These are phyloP conservation scores for Talaromyces islandicus DNA, from an alignment of 2,329 filamentous ascomycete genomes.

Conservation along the genomic window DNA sequence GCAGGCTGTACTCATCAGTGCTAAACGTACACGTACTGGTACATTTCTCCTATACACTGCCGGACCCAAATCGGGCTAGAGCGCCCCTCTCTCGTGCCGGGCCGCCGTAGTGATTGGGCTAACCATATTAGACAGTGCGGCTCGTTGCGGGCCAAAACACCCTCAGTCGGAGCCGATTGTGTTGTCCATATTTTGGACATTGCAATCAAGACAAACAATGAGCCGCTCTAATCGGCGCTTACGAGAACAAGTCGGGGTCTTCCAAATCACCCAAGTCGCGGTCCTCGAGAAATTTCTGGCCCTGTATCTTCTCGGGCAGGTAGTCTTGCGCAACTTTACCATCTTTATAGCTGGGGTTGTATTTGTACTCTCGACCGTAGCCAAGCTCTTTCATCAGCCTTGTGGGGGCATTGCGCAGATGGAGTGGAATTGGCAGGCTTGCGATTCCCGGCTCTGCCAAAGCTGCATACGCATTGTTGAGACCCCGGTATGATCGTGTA, in stretches of 20 bases:
- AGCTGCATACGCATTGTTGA: constrained; percentile 74
- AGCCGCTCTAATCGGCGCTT: background rate
- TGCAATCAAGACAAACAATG: background rate
- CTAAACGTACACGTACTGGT: background rate
- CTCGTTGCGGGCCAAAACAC: background rate
- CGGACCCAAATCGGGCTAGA: background rate
- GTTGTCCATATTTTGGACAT: background rate
- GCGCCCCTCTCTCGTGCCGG: background rate
- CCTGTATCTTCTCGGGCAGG: constrained; percentile 69
- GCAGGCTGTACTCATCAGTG: background rate
- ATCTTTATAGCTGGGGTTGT: constrained; percentile 83
- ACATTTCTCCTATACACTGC: background rate
- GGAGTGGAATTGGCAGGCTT: constrained; percentile 73
- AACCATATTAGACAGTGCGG: background rate
- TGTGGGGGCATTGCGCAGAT: constrained; percentile 88
- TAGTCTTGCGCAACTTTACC: constrained; percentile 84
- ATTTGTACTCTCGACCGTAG: constrained; percentile 89
- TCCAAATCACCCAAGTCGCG: constrained; percentile 70
- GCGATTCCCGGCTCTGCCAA: constrained; percentile 79
- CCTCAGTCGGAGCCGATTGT: background rate
- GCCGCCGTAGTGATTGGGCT: background rate
- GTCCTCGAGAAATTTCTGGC: constrained; percentile 70
- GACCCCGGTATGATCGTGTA: constrained; percentile 74
- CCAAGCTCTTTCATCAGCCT: constrained; percentile 88
- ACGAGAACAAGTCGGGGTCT: constrained; percentile 57